phyloP scores from a whole-genome alignment of 2,329 filamentous ascomycete genomes.

The Orbilia blumenaviensis region DNA sequence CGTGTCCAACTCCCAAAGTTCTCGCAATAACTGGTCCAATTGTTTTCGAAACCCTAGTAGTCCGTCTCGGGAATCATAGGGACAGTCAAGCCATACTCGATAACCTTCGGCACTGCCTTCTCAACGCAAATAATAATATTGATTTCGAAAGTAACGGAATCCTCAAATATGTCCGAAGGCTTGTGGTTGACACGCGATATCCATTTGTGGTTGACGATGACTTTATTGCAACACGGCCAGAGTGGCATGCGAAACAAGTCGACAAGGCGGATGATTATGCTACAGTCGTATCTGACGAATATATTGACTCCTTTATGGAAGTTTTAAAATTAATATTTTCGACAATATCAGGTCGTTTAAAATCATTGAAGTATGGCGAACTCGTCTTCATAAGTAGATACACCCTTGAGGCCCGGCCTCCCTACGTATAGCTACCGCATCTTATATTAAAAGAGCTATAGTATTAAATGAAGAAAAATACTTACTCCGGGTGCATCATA shows the following conservation, averaged over 20 bases:
- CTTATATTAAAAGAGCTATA: no score
- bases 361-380: background rate
- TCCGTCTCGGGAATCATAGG: constrained; percentile 16
- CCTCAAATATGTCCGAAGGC: background rate
- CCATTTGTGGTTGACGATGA: background rate
- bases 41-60: constrained; percentile 11
- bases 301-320: background rate
- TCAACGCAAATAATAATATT: background rate
- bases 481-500: background rate
- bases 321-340: background rate
- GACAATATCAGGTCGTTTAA: background rate
- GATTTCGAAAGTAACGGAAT: background rate
- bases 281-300: background rate
- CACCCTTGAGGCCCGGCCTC: no score
- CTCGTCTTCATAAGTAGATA: background rate
- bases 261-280: background rate
- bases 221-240: background rate
- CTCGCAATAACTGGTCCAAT: background rate
- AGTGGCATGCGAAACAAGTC: background rate
- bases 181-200: constrained; percentile 9
- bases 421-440: no score
- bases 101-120: background rate
- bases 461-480: background rate
- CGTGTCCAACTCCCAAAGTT: background rate
- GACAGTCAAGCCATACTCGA: background rate